Evolutionary conservation across 1,139 yeast species (phyloP), one percentile per base, ranked within the genome.

Genomic region (Candida anutae): DNA sequence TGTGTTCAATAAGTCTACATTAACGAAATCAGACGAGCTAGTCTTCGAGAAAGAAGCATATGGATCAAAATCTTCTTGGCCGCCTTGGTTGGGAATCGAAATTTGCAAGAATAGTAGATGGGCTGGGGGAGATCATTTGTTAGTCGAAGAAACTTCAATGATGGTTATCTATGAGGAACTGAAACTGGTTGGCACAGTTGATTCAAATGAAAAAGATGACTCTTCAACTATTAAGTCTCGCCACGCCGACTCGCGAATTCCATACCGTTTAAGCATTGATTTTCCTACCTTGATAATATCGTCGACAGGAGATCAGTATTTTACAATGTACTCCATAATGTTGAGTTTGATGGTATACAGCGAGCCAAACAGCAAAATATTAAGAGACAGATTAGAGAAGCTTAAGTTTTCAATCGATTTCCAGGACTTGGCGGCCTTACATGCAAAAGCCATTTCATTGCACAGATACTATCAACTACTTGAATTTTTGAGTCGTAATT

Each of bases 31-130:
- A 5, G 41, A 50, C 16, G 32, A 42, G 5, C 32, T 47, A 24
- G 41, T 57, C 9, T 43, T 58, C 22, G 57, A 53, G 21, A 42
- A 46, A 20, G 29, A 38, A 6, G 46, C 58, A 5, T 64, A 65
- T 42, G 71, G 71, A 1, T 50, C 68, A 0, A 45, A 42, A 13
- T 39, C 51, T 4, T 50, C 43, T 27, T 66, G 73, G 73, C 72
- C 69, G 9, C 69, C 73, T 1, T 66, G 69, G 66, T 39, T 66
- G 19, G 72, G 70, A 1, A 43, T 56, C 22, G 72, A 65, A 37
- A 53, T 64, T 10, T 60, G 70, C 35, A 52, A 51, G 30, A 51
- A 58, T 32, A 60, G 63, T 3, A 29, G 39, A 4, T 45, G 62
- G 39, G 66, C 68, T 1, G 66, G 62, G 2, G 40, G 42, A n/a